Evolutionary conservation across 495 filamentous ascomycete genomes (phyloP).

Genomic region (Rusavskia elegans): DNA sequence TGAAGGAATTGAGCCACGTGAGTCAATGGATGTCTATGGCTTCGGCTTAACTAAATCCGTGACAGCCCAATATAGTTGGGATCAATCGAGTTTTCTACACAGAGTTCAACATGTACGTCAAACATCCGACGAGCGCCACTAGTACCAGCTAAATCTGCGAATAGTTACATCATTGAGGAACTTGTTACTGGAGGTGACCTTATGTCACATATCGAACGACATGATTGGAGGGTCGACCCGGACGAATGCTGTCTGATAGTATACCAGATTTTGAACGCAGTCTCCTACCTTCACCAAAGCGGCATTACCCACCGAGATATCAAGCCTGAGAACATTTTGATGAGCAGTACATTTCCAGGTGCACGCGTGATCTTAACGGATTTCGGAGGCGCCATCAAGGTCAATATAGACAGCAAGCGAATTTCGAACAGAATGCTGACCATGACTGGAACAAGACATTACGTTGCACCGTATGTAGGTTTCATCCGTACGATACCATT

Average conservation of each 20-base stretch:
- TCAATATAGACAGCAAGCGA: slow-evolving; percentile 8
- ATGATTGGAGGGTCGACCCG: slow-evolving; percentile 28
- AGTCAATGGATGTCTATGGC: slow-evolving; percentile 10
- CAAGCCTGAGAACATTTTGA: slow-evolving; percentile 57
- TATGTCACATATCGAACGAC: slow-evolving; percentile 40
- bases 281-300: slow-evolving; percentile 41
- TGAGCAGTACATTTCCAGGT: slow-evolving; percentile 31
- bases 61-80: slow-evolving; percentile 45
- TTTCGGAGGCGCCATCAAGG: slow-evolving; percentile 46
- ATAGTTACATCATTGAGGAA: slow-evolving; percentile 51
- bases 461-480: slow-evolving; percentile 52
- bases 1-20: slow-evolving; percentile 45
- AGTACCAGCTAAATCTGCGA: not conserved
- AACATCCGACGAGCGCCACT: not conserved
- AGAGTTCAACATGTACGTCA: slow-evolving; percentile 32
- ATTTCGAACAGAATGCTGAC: slow-evolving; percentile 38
- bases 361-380: slow-evolving; percentile 55
- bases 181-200: slow-evolving; percentile 50
- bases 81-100: slow-evolving; percentile 37
- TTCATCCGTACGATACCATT: no score
- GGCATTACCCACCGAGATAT: slow-evolving; percentile 49
- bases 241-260: slow-evolving; percentile 38
- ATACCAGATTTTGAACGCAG: slow-evolving; percentile 41
- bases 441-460: slow-evolving; percentile 46
- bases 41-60: slow-evolving; percentile 8